Conservation (phyloP, 2,329 filamentous ascomycete species). For the Penicillium sp. region DNA sequence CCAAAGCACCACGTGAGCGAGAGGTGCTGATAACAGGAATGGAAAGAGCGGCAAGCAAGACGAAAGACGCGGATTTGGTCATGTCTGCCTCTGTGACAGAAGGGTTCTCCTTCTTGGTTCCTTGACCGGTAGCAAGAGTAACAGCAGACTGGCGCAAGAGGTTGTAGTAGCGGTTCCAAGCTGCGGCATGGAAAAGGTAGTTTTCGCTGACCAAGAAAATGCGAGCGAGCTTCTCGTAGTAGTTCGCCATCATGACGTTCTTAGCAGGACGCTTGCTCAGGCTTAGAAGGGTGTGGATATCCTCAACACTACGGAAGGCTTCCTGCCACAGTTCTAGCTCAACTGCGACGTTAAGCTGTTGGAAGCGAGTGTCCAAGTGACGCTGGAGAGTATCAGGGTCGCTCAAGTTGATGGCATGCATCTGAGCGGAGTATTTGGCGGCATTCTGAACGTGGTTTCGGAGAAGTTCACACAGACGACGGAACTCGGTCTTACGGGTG, state of each 20-base stretch:
- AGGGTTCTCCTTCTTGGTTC: conserved; percentile 92
- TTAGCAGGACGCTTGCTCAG: conserved; percentile 97
- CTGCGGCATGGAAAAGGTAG: conserved; percentile 97
- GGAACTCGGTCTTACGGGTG: conserved; percentile 97
- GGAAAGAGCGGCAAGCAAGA: conserved; percentile 89
- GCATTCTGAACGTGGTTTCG: conserved; percentile 98
- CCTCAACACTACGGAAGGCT: conserved; percentile 97
- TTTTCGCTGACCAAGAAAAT: conserved; percentile 99
- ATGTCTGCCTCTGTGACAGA: conserved; percentile 84
- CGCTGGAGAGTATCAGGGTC: conserved; percentile 96
- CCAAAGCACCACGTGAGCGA: conserved; percentile 87
- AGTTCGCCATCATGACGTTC: conserved; percentile 99
- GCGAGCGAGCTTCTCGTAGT: conserved; percentile 97
- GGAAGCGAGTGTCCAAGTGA: conserved; percentile 95
- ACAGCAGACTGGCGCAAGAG: conserved; percentile 86
- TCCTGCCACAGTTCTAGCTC: conserved; percentile 99
- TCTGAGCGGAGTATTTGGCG: conserved; percentile 97
- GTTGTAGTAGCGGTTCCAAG: conserved; percentile 97
- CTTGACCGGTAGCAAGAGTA: conserved; percentile 76
- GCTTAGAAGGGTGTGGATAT: conserved; percentile 95
- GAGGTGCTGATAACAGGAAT: conserved; percentile 99
- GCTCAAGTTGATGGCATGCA: conserved; percentile 98
- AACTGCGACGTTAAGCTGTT: conserved; percentile 96
- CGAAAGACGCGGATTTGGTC: conserved; percentile 91
- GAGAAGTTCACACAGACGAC: conserved; percentile 93